A percentile compares a stretch with the other conserved stretches of the same genome.
These are phyloP conservation scores for Leptographium wingfieldii DNA, from an alignment of 2,329 filamentous ascomycete species.

Conservation along the genomic window DNA sequence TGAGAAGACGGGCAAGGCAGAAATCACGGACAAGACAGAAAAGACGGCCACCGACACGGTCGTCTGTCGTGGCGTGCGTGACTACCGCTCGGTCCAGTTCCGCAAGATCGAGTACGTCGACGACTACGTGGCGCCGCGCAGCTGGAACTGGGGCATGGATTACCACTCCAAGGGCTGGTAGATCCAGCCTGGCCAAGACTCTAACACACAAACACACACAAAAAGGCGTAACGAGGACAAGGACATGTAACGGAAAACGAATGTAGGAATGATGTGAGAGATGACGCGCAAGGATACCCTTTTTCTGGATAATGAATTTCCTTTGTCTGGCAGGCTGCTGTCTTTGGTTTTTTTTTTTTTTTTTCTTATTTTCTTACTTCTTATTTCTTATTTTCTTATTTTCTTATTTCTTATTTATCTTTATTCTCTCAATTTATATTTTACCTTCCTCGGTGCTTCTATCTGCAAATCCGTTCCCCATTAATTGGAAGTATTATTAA, in stretches of 20 bases:
- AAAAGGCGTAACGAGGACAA: not conserved
- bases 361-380: not conserved
- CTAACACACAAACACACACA: not conserved
- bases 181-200: not conserved
- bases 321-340: not conserved
- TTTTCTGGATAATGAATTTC: not conserved
- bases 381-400: not conserved
- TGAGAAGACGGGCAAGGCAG: too few relatives aligned
- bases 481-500: not conserved
- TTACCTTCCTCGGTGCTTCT: not conserved
- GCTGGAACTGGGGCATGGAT: conserved; percentile 4
- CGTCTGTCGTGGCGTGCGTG: not conserved
- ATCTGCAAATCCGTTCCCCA: not conserved
- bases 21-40: too few relatives aligned
- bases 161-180: conserved; percentile 11
- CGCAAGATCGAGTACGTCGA: conserved; percentile 3
- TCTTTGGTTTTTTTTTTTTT: not conserved
- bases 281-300: not conserved
- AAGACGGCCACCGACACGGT: not conserved
- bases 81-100: not conserved
- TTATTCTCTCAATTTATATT: not conserved
- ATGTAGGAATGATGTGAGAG: not conserved
- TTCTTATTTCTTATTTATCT: too few relatives aligned
- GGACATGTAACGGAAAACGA: not conserved
- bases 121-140: conserved; percentile 4